Base-by-base conservation (phyloP, 2,329 filamentous ascomycete species). In the Stachybotrys chartarum region DNA sequence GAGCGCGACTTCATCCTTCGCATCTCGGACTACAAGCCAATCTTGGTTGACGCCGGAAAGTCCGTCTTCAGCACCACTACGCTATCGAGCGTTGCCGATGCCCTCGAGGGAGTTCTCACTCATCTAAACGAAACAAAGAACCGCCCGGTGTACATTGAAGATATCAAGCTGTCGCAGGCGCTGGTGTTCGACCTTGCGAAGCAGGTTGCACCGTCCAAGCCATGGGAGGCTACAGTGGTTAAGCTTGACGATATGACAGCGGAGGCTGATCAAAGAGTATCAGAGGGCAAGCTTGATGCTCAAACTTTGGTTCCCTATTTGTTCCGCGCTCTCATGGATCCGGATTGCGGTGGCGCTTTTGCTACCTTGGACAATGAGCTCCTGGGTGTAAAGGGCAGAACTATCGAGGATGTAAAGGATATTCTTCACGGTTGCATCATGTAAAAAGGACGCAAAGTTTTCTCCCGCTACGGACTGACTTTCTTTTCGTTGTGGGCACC, bases 51-150 rank as follows among this genome's bases (percentile, higher is more conserved):
- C 58, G 75, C 74, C 2, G 80, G 80, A 1, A 68, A 79, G 46
- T 60, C 62, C 3, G 52, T 60, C 1, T 74, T 80, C 62, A 75
- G 71, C 17, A 47, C 69, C 3, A 77, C 78, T 0, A 76, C 70
- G 0, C 66, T 82, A 2, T 59, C 63, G 0, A 67, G 71, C 2
- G 60, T 81, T 16, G 78, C 65, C 0, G 65, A 72, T 46, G 75
- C 72, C 1, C 68, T 81, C 1, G 72, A 71, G 1, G 74, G 72
- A 0, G 66, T 79, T 1, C 62, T 82, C 58, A 60, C 63, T 7
- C 67, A 79, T 49, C 72, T 68, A 0, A 71, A 75, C 7, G 71
- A 76, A 60, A 81, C 78, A 0, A 73, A 71, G 62, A 81, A 83
- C 60, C 65, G 70, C 7, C 56, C 63, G 4, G 65, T 82, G 1